Conservation (phyloP, 2,329 filamentous ascomycete species). For the Lachnellula suecica region DNA sequence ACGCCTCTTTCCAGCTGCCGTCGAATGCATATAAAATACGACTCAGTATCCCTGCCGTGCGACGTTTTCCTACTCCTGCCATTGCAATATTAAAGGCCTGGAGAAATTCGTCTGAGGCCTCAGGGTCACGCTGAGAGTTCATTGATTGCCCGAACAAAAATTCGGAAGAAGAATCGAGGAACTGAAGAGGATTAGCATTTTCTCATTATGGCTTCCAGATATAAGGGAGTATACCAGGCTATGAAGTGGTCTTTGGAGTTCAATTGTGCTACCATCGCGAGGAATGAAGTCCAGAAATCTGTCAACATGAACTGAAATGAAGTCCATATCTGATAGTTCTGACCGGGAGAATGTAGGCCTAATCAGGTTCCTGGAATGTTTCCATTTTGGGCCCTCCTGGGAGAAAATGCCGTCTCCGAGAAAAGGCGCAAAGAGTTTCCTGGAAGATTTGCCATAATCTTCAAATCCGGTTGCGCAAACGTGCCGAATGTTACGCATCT, state of each 20-base stretch:
- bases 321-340: conserved; percentile 2
- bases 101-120: neutral
- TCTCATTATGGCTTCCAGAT: neutral
- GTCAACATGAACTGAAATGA: neutral
- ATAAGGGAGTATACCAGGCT: neutral
- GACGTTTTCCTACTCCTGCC: neutral
- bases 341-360: neutral
- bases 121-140: neutral
- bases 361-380: conserved; percentile 2
- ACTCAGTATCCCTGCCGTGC: neutral
- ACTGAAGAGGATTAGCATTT: neutral
- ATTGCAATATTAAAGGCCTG: neutral
- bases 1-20: conserved; percentile 2
- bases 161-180: neutral
- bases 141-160: neutral
- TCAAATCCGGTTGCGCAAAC: neutral
- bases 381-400: conserved; percentile 3
- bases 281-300: neutral
- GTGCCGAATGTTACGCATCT: neutral
- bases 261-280: conserved; percentile 4
- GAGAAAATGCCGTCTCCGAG: neutral
- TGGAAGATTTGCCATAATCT: neutral
- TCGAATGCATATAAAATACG: neutral
- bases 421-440: neutral
- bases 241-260: neutral